Percentiles rank a stretch among this genome's conserved stretches.
Conservation (phyloP, 257 asterid species). For the Ilex aquifolium region DNA sequence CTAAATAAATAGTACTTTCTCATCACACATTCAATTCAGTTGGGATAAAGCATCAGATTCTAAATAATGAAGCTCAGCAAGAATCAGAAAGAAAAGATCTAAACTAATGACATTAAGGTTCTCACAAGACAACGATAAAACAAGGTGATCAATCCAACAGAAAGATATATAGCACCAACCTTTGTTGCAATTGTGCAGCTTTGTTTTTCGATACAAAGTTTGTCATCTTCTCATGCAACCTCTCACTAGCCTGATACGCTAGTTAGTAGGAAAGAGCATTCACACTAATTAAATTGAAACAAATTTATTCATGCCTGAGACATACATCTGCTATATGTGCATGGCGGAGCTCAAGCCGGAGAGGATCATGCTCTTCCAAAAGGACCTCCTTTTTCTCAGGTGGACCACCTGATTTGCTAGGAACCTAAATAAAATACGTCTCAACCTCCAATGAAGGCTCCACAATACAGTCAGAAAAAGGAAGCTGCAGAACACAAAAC, state of each 20-base stretch:
- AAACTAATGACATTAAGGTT: too few relatives aligned
- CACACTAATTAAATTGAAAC: slow-evolving; percentile 10
- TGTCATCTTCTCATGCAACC: too few relatives aligned
- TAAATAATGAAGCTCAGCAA: too few relatives aligned
- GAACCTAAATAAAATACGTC: slow-evolving; percentile 43
- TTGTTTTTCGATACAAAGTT: too few relatives aligned
- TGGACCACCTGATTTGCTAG: slow-evolving; percentile 76
- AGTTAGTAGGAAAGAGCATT: slow-evolving; percentile 15
- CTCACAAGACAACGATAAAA: too few relatives aligned
- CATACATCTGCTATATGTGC: slow-evolving; percentile 88
- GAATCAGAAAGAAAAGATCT: too few relatives aligned
- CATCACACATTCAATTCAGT: too few relatives aligned
- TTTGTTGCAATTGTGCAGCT: too few relatives aligned
- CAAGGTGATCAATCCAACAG: too few relatives aligned
- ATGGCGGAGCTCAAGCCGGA: slow-evolving; percentile 95
- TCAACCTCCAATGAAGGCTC: slow-evolving; percentile 21
- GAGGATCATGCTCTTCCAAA: slow-evolving; percentile 85
- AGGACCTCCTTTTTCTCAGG: slow-evolving; percentile 83
- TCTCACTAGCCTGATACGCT: slow-evolving; percentile 75
- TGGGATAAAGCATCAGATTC: too few relatives aligned
- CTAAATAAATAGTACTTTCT: slow-evolving; percentile 17
- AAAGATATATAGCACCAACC: too few relatives aligned
- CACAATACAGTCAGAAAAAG: too few relatives aligned
- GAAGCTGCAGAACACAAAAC: neutral
- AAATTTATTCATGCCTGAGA: slow-evolving; percentile 12